phyloP scores from a whole-genome alignment of 371 early-diverging fungal species.

The Vittaforma corneae region DNA sequence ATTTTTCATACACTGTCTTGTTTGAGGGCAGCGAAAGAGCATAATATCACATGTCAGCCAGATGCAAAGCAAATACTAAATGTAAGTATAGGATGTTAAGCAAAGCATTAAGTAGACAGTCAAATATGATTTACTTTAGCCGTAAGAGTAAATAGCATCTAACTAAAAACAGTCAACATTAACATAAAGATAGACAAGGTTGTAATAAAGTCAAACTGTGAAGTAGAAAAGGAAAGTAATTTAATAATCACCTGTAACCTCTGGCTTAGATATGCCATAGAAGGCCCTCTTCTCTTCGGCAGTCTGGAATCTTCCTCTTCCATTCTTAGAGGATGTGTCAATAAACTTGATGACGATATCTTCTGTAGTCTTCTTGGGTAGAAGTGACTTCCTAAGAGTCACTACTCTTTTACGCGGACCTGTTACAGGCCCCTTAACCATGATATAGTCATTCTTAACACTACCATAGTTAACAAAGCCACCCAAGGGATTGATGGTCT shows the following conservation, averaged over 20 bases:
- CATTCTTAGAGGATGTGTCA: conserved; percentile 98
- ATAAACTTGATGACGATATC: conserved; percentile 86
- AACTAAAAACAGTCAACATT: not conserved
- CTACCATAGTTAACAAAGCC: conserved; percentile 98
- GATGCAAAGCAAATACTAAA: not conserved
- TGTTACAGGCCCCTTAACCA: conserved; percentile 93
- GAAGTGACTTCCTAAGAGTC: conserved; percentile 92
- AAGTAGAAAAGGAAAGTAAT: conserved; percentile 34
- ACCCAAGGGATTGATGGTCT: conserved; percentile 92
- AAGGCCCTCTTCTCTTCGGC: conserved; percentile 86
- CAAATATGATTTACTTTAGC: too few relatives aligned
- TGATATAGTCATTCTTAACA: conserved; percentile 89
- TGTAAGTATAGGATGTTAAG: too few relatives aligned
- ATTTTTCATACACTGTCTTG: not conserved
- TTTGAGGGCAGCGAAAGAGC: not conserved
- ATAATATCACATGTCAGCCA: not conserved
- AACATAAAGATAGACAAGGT: not conserved
- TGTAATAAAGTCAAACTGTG: not conserved
- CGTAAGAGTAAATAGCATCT: too few relatives aligned
- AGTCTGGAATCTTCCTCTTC: conserved; percentile 99
- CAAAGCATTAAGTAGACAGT: too few relatives aligned
- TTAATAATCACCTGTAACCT: conserved; percentile 52
- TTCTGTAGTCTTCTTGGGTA: conserved; percentile 83
- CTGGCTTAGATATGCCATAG: conserved; percentile 64
- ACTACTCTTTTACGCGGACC: conserved; percentile 94